Base-by-base conservation (phyloP, 495 filamentous ascomycete genomes). In the Hyaloscypha bicolor region DNA sequence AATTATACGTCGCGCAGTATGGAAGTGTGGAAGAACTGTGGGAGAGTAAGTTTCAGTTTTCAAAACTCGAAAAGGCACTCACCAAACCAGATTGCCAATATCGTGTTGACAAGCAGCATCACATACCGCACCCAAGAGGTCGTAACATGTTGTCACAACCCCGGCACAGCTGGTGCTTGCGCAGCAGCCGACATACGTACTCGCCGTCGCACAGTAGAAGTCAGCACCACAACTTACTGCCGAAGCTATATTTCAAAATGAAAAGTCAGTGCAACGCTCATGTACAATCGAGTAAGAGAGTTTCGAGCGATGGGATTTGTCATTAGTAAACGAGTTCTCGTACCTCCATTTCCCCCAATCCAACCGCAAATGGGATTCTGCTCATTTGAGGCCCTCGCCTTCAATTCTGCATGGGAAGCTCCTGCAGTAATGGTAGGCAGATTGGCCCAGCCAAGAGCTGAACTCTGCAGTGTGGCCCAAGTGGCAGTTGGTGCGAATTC, bases 1-100 rank as follows among this genome's bases (percentile, higher is more conserved):
- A 63, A 16, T 12, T 31, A 53, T 63, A 63, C 22, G 16, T 33
- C 14, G 42, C 60, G 42, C 60, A 63, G 30, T 63, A 63, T 21
- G 60, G 60, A 12, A n/a, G 4, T 14, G 58, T 16, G 16, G 58
- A 61, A 21, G 37, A 3, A n/a, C 60, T 63, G 5, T 9, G 32
- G n/a, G 37, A 19, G 6, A 51, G n/a, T 48, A 11, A 48, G 42
- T 48, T 1, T 48, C 42, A n/a, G 12, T 1, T 11, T 2, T 12
- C 11, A 12, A 48, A 12, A n/a, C 12, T 48, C 11, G 42, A 12
- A 48, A n/a, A n/a, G n/a, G 42, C 1, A 11, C 11, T 48, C n/a
- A 48, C 42, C 42, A 48, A 1, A 48, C 42, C 42, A 48, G 42
- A 48, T 48, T 48, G n/a, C n/a, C n/a, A 11, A 48, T 2, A n/a